Evolutionary conservation across 148 eudicot genomes (phyloP).

Genomic region (Nepenthes mirabilis): DNA sequence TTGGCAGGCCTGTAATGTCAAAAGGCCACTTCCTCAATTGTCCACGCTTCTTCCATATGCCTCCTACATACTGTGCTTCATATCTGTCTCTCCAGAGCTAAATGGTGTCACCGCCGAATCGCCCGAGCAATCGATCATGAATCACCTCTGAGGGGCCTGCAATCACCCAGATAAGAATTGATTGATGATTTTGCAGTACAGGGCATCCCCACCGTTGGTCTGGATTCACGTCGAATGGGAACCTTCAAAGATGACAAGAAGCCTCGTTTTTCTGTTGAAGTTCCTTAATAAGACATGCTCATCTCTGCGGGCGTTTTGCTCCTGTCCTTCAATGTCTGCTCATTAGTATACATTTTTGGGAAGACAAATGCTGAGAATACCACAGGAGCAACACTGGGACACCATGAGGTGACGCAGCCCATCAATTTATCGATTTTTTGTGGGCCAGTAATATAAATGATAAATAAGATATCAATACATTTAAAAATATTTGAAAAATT

Average conservation of each 20-base stretch:
- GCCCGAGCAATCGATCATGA: slow-evolving; percentile 90
- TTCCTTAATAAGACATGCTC: slow-evolving; percentile 49
- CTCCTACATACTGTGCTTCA: slow-evolving; percentile 58
- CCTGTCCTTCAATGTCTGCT: slow-evolving; percentile 40
- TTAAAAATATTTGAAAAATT: too few relatives aligned
- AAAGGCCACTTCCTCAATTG: slow-evolving; percentile 73
- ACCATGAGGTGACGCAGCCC: too few relatives aligned
- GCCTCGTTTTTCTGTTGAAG: slow-evolving; percentile 50
- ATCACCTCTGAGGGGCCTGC: slow-evolving; percentile 57
- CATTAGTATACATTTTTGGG: slow-evolving; percentile 47
- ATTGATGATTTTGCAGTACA: slow-evolving; percentile 88
- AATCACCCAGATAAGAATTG: slow-evolving; percentile 68
- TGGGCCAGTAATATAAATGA: too few relatives aligned
- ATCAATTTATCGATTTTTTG: too few relatives aligned
- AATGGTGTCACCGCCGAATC: slow-evolving; percentile 86
- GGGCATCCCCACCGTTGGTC: slow-evolving; percentile 80
- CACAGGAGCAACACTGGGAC: too few relatives aligned
- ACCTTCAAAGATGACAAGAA: slow-evolving; percentile 12
- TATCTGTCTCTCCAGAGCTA: slow-evolving; percentile 77
- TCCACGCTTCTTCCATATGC: slow-evolving; percentile 69
- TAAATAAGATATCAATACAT: too few relatives aligned
- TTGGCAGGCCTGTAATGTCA: slow-evolving; percentile 62
- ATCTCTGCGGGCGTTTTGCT: slow-evolving; percentile 61
- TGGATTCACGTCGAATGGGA: slow-evolving; percentile 75
- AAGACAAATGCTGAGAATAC: slow-evolving; percentile 7